Conservation (phyloP, 306 rosid species). For the Carpinus fangiana region DNA sequence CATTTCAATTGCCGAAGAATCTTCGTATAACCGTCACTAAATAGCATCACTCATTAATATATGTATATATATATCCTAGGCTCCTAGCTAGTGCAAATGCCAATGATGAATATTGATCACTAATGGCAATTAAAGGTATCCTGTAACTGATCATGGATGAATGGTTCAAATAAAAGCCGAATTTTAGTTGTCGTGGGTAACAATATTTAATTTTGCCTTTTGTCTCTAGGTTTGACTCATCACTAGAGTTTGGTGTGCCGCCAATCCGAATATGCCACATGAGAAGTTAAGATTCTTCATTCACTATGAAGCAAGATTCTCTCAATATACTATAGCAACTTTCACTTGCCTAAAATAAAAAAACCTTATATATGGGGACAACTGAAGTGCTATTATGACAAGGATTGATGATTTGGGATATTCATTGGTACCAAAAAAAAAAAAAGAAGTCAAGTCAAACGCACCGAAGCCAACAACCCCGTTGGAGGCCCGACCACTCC, state of each 20-base stretch:
- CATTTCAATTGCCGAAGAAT: too few relatives aligned
- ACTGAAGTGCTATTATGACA: too few relatives aligned
- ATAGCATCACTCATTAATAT: too few relatives aligned
- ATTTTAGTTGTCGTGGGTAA: not conserved
- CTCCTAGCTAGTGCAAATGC: not conserved
- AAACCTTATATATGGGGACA: too few relatives aligned
- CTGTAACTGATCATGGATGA: not conserved
- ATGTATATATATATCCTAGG: not conserved
- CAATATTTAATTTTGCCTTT: not conserved
- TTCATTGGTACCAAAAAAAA: too few relatives aligned
- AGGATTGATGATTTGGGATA: too few relatives aligned
- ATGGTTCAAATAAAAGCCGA: not conserved
- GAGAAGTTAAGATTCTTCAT: not conserved
- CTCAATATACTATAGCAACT: too few relatives aligned
- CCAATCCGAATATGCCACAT: not conserved
- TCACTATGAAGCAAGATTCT: not conserved
- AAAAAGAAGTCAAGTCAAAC: conserved; percentile 24
- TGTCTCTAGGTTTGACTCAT: not conserved
- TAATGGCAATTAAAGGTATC: not conserved
- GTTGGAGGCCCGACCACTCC: conserved; percentile 29
- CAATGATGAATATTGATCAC: not conserved
- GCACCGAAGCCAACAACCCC: conserved; percentile 12
- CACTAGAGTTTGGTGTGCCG: not conserved
- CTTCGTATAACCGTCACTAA: too few relatives aligned
- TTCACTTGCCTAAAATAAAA: too few relatives aligned